These are phyloP conservation scores for Diophrys appendiculata DNA, from an alignment of 73 alveolate genomes.

Conservation along the genomic window DNA sequence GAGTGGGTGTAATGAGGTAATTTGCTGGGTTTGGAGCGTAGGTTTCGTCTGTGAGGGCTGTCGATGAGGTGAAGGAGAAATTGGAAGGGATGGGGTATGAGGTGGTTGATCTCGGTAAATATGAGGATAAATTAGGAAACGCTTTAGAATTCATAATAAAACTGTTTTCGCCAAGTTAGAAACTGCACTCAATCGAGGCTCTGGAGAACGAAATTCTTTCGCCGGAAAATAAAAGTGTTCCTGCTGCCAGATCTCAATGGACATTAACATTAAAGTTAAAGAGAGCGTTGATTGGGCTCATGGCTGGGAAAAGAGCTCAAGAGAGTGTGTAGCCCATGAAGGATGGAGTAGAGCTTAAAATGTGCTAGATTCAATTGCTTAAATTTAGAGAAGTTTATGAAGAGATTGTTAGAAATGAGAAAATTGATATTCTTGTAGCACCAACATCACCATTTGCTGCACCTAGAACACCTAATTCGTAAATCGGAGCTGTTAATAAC, in stretches of 20 bases:
- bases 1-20: not conserved
- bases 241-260: not conserved
- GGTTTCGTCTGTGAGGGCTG: not conserved
- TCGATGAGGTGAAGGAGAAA: not conserved
- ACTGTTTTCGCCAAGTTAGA: not conserved
- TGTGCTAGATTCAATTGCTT: too few relatives aligned
- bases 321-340: not conserved
- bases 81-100: not conserved
- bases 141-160: not conserved
- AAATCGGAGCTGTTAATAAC: not conserved
- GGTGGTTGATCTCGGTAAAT: not conserved
- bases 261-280: not conserved
- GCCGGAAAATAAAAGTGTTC: not conserved
- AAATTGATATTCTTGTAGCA: not conserved
- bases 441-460: not conserved
- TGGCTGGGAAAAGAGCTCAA: not conserved
- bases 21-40: not conserved
- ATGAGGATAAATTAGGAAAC: not conserved
- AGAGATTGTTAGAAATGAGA: not conserved
- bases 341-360: not conserved
- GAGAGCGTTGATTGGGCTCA: not conserved
- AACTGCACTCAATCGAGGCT: not conserved
- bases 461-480: not conserved
- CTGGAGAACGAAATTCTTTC: not conserved
- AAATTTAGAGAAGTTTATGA: not conserved